phyloP scores from a whole-genome alignment of 306 rosid genomes.

The Quercus robur region DNA sequence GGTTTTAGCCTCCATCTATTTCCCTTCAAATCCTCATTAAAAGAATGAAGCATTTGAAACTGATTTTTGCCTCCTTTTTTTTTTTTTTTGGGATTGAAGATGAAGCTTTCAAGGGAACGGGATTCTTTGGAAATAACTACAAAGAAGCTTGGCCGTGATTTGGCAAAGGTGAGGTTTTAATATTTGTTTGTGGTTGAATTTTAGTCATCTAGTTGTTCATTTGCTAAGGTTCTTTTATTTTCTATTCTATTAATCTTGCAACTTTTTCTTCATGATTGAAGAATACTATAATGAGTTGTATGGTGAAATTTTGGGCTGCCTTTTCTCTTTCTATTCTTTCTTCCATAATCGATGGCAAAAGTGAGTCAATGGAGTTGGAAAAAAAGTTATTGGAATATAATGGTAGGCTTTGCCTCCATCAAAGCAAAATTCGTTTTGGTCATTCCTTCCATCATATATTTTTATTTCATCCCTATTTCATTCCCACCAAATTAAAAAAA shows the following conservation, averaged over 20 bases:
- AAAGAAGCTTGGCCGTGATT: constrained; percentile 78
- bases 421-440: background rate
- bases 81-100: constrained; percentile 35
- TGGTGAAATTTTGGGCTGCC: background rate
- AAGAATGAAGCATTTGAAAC: background rate
- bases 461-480: background rate
- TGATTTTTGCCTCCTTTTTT: constrained; percentile 2
- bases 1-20: background rate
- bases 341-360: background rate
- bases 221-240: background rate
- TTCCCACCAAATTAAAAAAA: background rate
- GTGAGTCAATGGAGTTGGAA: background rate
- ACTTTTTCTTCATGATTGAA: background rate
- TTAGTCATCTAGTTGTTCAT: background rate
- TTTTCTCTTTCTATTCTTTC: background rate
- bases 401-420: background rate
- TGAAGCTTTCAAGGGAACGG: constrained; percentile 62
- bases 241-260: background rate
- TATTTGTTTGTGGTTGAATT: background rate
- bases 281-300: too few species aligned
- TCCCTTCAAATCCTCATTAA: background rate
- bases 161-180: constrained; percentile 57
- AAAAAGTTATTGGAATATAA: background rate
- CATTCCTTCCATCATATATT: background rate
- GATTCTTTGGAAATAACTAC: constrained; percentile 67